Evolutionary conservation across 2,329 filamentous ascomycete genomes (phyloP).

Genomic region (Trichoderma polysporum): DNA sequence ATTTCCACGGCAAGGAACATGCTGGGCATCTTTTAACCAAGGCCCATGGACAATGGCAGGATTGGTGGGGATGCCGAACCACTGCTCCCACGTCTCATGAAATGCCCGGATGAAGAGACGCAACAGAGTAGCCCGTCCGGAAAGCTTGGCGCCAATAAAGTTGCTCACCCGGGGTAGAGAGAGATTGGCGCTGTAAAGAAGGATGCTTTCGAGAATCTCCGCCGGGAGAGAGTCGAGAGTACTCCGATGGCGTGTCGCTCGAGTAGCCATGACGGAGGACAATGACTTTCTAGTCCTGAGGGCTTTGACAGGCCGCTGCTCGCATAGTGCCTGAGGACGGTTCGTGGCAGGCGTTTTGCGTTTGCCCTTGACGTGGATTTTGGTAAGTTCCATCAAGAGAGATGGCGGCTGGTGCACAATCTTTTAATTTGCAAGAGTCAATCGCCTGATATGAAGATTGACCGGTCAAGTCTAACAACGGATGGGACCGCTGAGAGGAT

Average conservation of each 20-base stretch:
- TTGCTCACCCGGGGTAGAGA: slow-evolving; percentile 47
- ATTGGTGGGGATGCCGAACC: slow-evolving; percentile 34
- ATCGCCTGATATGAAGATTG: background rate
- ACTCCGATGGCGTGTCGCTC: slow-evolving; percentile 28
- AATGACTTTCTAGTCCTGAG: slow-evolving; percentile 31
- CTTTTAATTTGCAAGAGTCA: background rate
- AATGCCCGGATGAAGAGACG: slow-evolving; percentile 40
- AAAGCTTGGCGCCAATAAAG: slow-evolving; percentile 48
- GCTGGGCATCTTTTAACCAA: slow-evolving; percentile 2
- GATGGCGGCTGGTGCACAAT: background rate
- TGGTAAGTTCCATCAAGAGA: slow-evolving; percentile 40
- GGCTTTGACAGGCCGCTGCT: slow-evolving; percentile 1
- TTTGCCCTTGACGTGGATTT: slow-evolving; percentile 50
- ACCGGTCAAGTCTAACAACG: background rate
- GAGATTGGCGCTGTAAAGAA: slow-evolving; percentile 50
- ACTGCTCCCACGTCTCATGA: slow-evolving; percentile 40
- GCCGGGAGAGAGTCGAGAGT: slow-evolving; percentile 44
- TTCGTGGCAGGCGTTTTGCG: slow-evolving; percentile 31
- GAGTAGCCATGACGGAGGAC: slow-evolving; percentile 32
- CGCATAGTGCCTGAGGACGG: slow-evolving; percentile 19
- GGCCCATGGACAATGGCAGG: slow-evolving; percentile 24
- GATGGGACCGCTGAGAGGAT: background rate
- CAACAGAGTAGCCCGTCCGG: slow-evolving; percentile 39
- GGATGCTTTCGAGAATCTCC: slow-evolving; percentile 55
- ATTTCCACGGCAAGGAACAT: slow-evolving; percentile 35